Base-by-base conservation (phyloP, 2,329 filamentous ascomycete genomes). In the Balansia obtecta region DNA sequence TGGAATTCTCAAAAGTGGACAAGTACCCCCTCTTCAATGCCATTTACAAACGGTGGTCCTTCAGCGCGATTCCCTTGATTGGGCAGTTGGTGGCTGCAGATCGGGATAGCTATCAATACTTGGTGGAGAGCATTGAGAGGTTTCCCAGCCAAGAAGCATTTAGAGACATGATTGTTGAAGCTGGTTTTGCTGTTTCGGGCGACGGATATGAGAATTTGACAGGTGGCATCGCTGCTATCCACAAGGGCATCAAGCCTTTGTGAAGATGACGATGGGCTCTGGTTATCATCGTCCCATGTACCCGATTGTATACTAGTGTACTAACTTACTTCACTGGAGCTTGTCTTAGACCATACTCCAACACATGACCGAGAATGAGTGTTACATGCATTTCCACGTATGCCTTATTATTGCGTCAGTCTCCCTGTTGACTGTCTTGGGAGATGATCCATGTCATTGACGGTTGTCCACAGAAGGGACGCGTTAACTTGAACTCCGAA, bases 121-220 rank as follows among this genome's bases (percentile, higher is more conserved):
- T 98, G 10, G 93, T 98, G 10, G 93, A 98, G 75, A 96, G 90
- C 67, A 98, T 98, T 66, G 90, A 96, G 69, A 75, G 79, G 45
- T 97, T 97, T 65, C 94, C 93, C 0, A 84, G 74, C 57, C 94
- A 98, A 72, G 76, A 82, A 48, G 82, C 88, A 57, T 98, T 95
- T 63, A 78, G 83, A 56, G 76, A 80, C 34, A 89, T 95, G 86
- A 93, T 95, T 61, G 67, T 78, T 57, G 79, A 83, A 27, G 91
- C 88, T 3, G 91, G 91, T 1, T 98, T 98, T 63, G 72, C 86
- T 55, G 81, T 95, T 42, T 88, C 86, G 1, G 89, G 86, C 1
- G 69, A 80, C 48, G 88, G 87, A 0, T 98, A 86, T 69, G 90
- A 97, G 72, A 84, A 98, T 65, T 67, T 98, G 63, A 96, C 88